Conservation (phyloP, 1,139 yeast genomes). For the Pichia sp. region DNA sequence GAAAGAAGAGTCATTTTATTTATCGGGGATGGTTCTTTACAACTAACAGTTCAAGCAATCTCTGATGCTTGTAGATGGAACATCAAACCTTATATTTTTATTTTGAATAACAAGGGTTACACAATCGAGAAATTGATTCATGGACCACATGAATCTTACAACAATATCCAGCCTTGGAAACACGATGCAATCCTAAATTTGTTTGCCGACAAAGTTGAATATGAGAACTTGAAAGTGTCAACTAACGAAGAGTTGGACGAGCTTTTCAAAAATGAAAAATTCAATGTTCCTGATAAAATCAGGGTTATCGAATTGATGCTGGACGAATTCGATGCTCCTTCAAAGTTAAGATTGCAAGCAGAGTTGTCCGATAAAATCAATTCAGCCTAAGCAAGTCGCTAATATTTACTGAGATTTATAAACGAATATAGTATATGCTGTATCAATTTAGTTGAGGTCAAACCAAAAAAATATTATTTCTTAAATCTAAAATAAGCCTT, state of each 20-base stretch:
- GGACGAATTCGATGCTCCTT: constrained; percentile 80
- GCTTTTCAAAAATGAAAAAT: constrained; percentile 49
- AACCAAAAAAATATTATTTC: background rate
- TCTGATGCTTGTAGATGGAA: constrained; percentile 80
- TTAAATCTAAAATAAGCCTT: constrained; percentile 55
- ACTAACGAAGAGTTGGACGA: constrained; percentile 65
- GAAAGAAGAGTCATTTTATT: constrained; percentile 69
- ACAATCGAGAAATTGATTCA: constrained; percentile 87
- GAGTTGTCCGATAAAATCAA: constrained; percentile 70
- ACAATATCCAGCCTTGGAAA: constrained; percentile 81
- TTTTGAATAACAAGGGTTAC: constrained; percentile 82
- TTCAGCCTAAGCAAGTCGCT: constrained; percentile 24
- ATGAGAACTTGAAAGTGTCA: constrained; percentile 51
- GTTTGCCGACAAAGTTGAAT: constrained; percentile 61
- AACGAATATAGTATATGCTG: background rate
- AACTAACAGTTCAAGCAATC: constrained; percentile 82
- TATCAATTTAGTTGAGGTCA: background rate
- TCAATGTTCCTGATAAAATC: constrained; percentile 59
- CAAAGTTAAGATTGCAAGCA: constrained; percentile 68
- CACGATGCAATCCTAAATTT: constrained; percentile 63
- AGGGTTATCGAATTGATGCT: constrained; percentile 77
- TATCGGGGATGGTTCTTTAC: constrained; percentile 89
- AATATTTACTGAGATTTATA: background rate
- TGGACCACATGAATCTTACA: constrained; percentile 71
- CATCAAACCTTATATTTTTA: constrained; percentile 73